Base-by-base conservation (phyloP, 495 filamentous ascomycete genomes). In the Aspergillus nanangensis region DNA sequence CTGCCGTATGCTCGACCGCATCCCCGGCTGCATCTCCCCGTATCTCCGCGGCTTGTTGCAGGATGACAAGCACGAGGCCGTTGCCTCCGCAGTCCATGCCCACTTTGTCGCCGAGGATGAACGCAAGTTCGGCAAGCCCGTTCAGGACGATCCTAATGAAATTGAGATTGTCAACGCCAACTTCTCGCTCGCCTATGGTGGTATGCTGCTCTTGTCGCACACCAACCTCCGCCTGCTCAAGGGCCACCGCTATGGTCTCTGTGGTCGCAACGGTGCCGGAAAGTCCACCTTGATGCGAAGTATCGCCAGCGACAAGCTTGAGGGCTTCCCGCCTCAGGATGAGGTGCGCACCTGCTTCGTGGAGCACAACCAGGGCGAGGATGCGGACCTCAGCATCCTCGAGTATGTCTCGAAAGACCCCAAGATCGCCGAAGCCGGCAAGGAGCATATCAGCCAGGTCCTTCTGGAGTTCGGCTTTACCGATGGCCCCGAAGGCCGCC, bases 201-300 rank as follows among this genome's bases (percentile, higher is more conserved):
- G 94, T 61, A 97, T 96, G 92, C 85, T 99, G 51, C 75, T 99
- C 53, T 81, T 99, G 15, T 95, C 87, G 11, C 93, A 97, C 71
- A 97, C 93, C 43, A 97, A 96, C 58, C 80, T 99, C 5, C 85
- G 87, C 19, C 81, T 99, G 10, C 75, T 96, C 49, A 95, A 96
- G 72, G 93, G 93, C 49, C 93, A 97, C 67, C 84, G 93, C 17
- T 99, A 99, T 58, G 93, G 93, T 61, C 85, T 99, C 15, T 95
- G 90, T 53, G 93, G 93, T 52, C 83, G 93, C 52, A 99, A 99
- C 60, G 93, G 93, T 65, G 90, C 91, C 38, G 93, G 93, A 51
- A 99, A 99, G 72, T 97, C 93, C 14, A 99, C 93, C 10, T 78
- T 99, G 41, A 97, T 99, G 93, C 87, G 86, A 57, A 89, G 86